Conservation (phyloP, 2,329 filamentous ascomycete species). For the Lachnellula occidentalis region DNA sequence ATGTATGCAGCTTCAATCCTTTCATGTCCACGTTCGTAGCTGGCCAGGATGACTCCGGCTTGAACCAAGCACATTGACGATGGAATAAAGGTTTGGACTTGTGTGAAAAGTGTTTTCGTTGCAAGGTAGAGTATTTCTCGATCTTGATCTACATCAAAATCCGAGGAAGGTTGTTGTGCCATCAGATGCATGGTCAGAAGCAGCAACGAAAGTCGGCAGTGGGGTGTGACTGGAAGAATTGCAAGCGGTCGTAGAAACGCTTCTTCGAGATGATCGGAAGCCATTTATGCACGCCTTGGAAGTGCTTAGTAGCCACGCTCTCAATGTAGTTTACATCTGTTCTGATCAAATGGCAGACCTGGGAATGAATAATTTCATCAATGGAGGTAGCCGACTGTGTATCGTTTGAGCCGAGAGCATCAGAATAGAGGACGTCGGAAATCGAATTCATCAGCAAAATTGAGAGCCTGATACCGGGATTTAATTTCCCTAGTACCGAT, state of each 20-base stretch:
- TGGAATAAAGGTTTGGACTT: conserved; percentile 21
- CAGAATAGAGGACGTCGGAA: conserved; percentile 15
- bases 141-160: conserved; percentile 14
- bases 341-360: conserved; percentile 16
- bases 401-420: conserved; percentile 1
- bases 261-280: conserved; percentile 21
- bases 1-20: conserved; percentile 20
- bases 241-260: conserved; percentile 13
- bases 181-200: conserved; percentile 20
- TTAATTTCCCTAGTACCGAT: conserved; percentile 6
- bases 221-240: conserved; percentile 6
- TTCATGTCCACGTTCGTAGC: conserved; percentile 20
- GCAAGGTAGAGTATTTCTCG: conserved; percentile 20
- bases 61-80: conserved; percentile 18
- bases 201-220: conserved; percentile 20
- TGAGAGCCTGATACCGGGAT: conserved; percentile 15
- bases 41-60: conserved; percentile 15
- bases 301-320: conserved; percentile 14
- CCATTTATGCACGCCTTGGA: conserved; percentile 19
- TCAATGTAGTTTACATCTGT: conserved; percentile 15
- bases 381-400: conserved; percentile 3
- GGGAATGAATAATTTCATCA: conserved; percentile 13
- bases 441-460: conserved; percentile 17
- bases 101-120: conserved; percentile 21
- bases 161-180: conserved; percentile 15